Conservation (phyloP, 2,329 filamentous ascomycete genomes). For the Aspergillus thermomutatus region DNA sequence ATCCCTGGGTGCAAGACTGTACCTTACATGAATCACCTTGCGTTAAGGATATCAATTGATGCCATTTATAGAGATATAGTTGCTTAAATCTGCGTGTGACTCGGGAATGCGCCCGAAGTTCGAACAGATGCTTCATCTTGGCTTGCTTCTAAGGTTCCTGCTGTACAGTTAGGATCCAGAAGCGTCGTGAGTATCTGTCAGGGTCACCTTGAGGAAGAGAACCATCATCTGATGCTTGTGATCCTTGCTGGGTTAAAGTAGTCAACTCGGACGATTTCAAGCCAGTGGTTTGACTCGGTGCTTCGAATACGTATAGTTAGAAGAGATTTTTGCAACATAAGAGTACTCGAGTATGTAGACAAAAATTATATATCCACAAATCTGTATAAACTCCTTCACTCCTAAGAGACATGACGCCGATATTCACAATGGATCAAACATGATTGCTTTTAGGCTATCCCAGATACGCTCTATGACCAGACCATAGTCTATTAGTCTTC, state of each 20-base stretch:
- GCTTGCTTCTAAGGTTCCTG: not conserved
- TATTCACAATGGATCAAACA: constrained; percentile 7
- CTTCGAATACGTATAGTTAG: not conserved
- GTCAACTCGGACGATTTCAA: not conserved
- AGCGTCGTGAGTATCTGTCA: not conserved
- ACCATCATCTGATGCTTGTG: not conserved
- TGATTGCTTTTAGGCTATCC: constrained; percentile 4
- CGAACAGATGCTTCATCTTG: not conserved
- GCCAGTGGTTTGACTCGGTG: not conserved
- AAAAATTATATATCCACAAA: not conserved
- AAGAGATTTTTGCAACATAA: not conserved
- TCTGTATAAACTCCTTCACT: not conserved
- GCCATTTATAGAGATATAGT: not conserved
- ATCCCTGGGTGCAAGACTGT: not conserved
- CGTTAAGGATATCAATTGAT: not conserved
- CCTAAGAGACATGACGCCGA: constrained; percentile 6
- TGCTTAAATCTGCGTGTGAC: not conserved
- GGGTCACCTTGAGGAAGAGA: too few relatives aligned
- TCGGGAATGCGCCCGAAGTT: not conserved
- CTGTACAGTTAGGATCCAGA: not conserved
- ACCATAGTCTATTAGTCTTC: constrained; percentile 20
- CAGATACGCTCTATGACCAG: not conserved
- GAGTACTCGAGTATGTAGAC: not conserved
- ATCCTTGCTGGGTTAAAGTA: not conserved
- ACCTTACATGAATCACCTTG: not conserved